phyloP scores from a whole-genome alignment of 176 grass and related monocot species.

The Avena atlantica region DNA sequence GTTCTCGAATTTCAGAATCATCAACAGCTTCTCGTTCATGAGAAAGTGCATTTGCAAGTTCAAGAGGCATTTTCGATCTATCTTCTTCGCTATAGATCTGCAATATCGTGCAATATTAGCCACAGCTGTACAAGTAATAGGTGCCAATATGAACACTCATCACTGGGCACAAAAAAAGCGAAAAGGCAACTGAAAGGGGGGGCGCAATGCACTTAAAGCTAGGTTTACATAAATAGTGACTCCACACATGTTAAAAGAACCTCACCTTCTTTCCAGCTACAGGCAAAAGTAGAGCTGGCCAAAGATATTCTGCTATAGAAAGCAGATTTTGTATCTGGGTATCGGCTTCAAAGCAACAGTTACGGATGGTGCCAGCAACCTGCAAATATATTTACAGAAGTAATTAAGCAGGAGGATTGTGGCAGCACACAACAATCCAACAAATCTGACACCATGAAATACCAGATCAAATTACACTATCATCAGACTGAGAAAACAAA shows the following conservation, averaged over 20 bases:
- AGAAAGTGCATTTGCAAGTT: slow-evolving; percentile 82
- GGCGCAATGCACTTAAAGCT: not conserved
- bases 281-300: slow-evolving; percentile 88
- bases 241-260: not conserved
- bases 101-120: slow-evolving; percentile 26
- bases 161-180: slow-evolving; percentile 28
- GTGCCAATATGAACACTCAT: slow-evolving; percentile 17
- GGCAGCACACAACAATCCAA: not conserved
- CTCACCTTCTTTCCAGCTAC: slow-evolving; percentile 91
- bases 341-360: slow-evolving; percentile 99
- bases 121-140: not conserved
- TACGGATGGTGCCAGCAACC: slow-evolving; percentile 88
- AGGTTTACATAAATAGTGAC: slow-evolving; percentile 20
- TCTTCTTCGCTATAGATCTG: slow-evolving; percentile 90
- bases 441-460: slow-evolving; percentile 12
- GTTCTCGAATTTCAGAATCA: slow-evolving; percentile 90
- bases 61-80: slow-evolving; percentile 87
- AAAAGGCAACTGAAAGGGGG: not conserved
- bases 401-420: not conserved
- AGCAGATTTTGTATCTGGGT: slow-evolving; percentile 87
- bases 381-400: slow-evolving; percentile 38
- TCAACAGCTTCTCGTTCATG: slow-evolving; percentile 84
- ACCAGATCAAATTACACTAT: too few species aligned
- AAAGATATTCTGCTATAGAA: slow-evolving; percentile 89
- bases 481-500: too few species aligned